Conservation (phyloP, 371 early-diverging fungal species). For the Circinella umbellata region DNA sequence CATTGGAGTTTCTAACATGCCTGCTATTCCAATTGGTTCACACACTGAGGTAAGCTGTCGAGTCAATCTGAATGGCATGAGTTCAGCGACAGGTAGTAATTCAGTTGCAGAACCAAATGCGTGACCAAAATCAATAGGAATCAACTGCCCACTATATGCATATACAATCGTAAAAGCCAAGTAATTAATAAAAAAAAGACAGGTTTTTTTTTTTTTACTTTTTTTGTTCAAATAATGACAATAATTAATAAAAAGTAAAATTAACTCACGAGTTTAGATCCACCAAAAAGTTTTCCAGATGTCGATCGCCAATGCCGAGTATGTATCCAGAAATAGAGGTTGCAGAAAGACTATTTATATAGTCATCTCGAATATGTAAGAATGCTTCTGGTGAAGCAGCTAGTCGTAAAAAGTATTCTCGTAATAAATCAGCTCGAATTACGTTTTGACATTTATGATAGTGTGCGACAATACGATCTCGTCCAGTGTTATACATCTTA, state of each 20-base stretch:
- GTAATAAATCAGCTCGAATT: constrained; percentile 45
- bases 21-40: constrained; percentile 62
- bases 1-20: constrained; percentile 62
- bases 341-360: constrained; percentile 64
- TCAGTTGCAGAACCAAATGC: constrained; percentile 80
- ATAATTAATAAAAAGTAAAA: not conserved
- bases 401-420: constrained; percentile 53
- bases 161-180: not conserved
- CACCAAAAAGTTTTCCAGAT: constrained; percentile 71
- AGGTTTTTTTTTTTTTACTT: too few species aligned
- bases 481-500: constrained; percentile 12
- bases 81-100: constrained; percentile 69
- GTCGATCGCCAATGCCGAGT: constrained; percentile 77
- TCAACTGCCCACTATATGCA: constrained; percentile 53
- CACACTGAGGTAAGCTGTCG: constrained; percentile 56
- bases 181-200: too few species aligned
- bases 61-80: constrained; percentile 74
- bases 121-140: constrained; percentile 79
- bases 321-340: constrained; percentile 69
- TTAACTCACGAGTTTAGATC: constrained; percentile 53
- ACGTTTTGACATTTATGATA: constrained; percentile 39
- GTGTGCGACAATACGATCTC: constrained; percentile 47
- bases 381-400: constrained; percentile 73
- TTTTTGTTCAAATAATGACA: too few species aligned
- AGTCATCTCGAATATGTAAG: constrained; percentile 59